Conservation (phyloP, 2,329 filamentous ascomycete genomes). For the Phaeophleospora eucalypticola region DNA sequence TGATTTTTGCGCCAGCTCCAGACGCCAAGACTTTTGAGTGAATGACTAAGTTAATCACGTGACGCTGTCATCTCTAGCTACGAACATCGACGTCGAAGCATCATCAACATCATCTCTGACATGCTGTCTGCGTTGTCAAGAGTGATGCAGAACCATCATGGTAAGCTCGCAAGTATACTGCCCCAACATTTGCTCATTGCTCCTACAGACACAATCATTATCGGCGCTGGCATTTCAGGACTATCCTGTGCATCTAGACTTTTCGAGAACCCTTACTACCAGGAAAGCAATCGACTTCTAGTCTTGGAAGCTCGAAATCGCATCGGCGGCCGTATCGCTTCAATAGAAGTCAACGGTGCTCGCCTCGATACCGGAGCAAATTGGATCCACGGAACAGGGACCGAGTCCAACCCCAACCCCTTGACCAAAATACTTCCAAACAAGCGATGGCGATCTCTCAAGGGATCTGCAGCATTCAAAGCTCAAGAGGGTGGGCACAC, state of each 20-base stretch:
- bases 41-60: no score
- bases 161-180: no score
- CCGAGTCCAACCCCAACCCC: constrained; percentile 21
- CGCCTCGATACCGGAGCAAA: constrained; percentile 26
- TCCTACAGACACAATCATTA: constrained; percentile 11
- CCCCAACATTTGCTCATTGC: background rate
- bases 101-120: no score
- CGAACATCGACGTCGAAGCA: no score
- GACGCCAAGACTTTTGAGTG: no score
- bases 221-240: constrained; percentile 26
- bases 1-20: no score
- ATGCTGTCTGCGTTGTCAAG: no score
- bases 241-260: constrained; percentile 22
- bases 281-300: constrained; percentile 12
- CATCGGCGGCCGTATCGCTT: constrained; percentile 24
- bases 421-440: constrained; percentile 23
- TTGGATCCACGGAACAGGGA: constrained; percentile 27
- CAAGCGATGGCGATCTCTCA: constrained; percentile 15
- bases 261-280: constrained; percentile 11
- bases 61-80: no score
- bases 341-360: constrained; percentile 20
- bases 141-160: no score
- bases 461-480: constrained; percentile 17
- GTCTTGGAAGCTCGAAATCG: constrained; percentile 24
- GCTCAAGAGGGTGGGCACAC: background rate